Evolutionary conservation across 768 basidiomycete genomes (phyloP), one percentile per base, ranked within the genome.

Genomic region (Russula emetica): DNA sequence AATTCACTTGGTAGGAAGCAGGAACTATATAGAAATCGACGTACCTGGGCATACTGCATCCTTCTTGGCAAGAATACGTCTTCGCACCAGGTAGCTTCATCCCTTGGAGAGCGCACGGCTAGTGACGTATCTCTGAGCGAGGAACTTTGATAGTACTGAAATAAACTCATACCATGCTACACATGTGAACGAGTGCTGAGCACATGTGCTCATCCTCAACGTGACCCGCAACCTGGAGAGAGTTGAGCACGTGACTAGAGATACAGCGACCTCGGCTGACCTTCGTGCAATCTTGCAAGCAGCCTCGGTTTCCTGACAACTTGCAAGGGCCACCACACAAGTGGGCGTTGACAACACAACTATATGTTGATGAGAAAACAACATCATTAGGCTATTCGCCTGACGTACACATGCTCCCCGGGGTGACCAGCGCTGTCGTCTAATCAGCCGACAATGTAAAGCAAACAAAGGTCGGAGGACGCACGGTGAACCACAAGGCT

Each of bases 311-410:
- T 34, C 77, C 79, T 3, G 69, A 69, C 18, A 84, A 73, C 38
- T 70, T 70, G 69, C 86, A 87, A 11, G 71, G 69, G 51, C 79
- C 74, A 9, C 84, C 86, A 54, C 85, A 87, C 2, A 85, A 66
- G 71, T 87, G 80, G 26, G 73, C 69, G 30, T 77, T 78, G 1
- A 80, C 76, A 36, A 77, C 72, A 64, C 85, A 87, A 56, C 85
- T 87, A n/a, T 36, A 24, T 5, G 8, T 14, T 6, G 51, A 49
- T 60, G 26, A 64, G 53, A 8, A 58, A 20, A 30, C 6, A 9
- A 9, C 2, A 32, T 20, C n/a, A 26, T n/a, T 11, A 9, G 5
- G 2, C 4, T 5, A 34, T 1, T 34, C 34, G 16, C 16, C 9
- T 49, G 20, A 64, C 79, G 55, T 70, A 85, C 85, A 83, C 76